Evolutionary conservation across 2,329 filamentous ascomycete species (phyloP).

Genomic region (Elsinoe perseae): DNA sequence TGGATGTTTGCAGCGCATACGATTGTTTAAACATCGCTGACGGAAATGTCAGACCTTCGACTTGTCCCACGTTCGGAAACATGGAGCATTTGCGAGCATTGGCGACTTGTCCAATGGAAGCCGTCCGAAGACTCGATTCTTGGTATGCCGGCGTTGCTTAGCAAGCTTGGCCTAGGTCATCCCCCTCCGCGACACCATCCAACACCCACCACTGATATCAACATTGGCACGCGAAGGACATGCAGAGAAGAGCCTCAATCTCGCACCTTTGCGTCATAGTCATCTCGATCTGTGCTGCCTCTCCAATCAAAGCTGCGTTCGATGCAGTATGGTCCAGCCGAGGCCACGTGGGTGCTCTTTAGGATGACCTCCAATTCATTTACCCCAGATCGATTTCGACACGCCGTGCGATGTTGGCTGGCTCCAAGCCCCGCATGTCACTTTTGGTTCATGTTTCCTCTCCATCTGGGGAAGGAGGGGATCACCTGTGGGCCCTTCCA

Average conservation of each 20-base stretch:
- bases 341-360: neutral
- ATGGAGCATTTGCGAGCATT: conserved; percentile 11
- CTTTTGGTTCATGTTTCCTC: conserved; percentile 1
- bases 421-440: conserved; percentile 11
- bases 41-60: neutral
- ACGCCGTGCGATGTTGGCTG: conserved; percentile 2
- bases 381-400: neutral
- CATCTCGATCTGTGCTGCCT: conserved; percentile 4
- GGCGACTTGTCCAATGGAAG: conserved; percentile 13
- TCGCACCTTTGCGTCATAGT: neutral
- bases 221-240: neutral
- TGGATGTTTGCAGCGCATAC: too few species aligned
- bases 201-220: neutral
- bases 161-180: conserved; percentile 10
- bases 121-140: neutral
- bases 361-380: neutral
- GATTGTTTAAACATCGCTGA: neutral
- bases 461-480: conserved; percentile 4
- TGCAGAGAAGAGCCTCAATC: conserved; percentile 7
- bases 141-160: conserved; percentile 8
- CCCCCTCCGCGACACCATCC: neutral
- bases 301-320: neutral
- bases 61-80: neutral
- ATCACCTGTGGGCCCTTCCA: neutral
- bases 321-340: neutral